A percentile compares a stretch with the other conserved stretches of the same genome.
Evolutionary conservation across 1,284 basidiomycete species (phyloP).

Genomic region (Ceratobasidium sp.): DNA sequence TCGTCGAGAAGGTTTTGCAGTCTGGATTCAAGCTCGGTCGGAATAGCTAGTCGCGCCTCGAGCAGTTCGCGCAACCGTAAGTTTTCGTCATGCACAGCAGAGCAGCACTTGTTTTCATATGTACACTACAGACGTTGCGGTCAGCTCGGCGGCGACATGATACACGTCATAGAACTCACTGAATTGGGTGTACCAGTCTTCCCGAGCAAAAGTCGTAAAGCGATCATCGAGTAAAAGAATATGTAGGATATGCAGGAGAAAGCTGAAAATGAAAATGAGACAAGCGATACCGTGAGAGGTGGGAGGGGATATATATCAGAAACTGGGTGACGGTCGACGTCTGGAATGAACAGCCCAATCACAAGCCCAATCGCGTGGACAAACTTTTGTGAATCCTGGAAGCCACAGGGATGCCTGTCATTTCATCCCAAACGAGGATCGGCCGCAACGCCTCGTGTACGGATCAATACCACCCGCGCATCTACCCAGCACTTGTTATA

Average conservation of each 20-base stretch:
- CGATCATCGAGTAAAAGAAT: slow-evolving; percentile 18
- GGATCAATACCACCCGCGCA: background rate
- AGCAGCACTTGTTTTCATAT: slow-evolving; percentile 33
- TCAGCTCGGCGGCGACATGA: slow-evolving; percentile 2
- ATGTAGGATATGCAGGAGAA: slow-evolving; percentile 3
- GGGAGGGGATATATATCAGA: slow-evolving; percentile 1
- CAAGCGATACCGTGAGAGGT: background rate
- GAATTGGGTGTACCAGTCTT: slow-evolving; percentile 28
- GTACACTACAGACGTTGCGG: slow-evolving; percentile 14
- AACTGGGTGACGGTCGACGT: slow-evolving; percentile 35
- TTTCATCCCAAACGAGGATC: background rate
- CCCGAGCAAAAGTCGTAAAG: slow-evolving; percentile 36
- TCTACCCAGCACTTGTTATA: too few relatives aligned
- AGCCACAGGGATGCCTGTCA: slow-evolving; percentile 24
- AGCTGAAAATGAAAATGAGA: slow-evolving; percentile 2
- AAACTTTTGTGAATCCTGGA: background rate
- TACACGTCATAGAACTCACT: background rate
- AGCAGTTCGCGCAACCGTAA: slow-evolving; percentile 1
- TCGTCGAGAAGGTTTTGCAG: slow-evolving; percentile 38
- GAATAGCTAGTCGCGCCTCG: background rate
- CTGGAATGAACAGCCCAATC: slow-evolving; percentile 14
- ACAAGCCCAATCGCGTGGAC: background rate
- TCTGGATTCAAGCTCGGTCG: background rate
- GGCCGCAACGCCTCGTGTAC: background rate
- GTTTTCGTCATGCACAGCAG: slow-evolving; percentile 2